These are phyloP conservation scores for Hypericum androsaemum DNA, from an alignment of 345 rosid species.

Conservation along the genomic window DNA sequence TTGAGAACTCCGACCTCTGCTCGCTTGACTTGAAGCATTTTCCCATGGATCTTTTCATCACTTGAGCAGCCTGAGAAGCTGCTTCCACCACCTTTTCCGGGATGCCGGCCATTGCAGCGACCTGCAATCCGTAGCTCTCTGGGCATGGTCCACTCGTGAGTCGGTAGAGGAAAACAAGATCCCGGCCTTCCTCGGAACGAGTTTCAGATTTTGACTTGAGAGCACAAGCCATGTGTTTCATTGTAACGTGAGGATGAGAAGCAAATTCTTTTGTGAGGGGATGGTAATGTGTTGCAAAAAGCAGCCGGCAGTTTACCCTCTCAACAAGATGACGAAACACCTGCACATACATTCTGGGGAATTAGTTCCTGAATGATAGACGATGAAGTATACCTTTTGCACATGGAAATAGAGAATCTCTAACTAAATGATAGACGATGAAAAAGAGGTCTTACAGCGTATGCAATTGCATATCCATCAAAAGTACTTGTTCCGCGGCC, in stretches of 20 bases:
- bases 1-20: slow-evolving; percentile 71
- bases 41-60: slow-evolving; percentile 58
- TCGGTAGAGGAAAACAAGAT: slow-evolving; percentile 67
- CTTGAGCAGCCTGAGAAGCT: slow-evolving; percentile 48
- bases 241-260: slow-evolving; percentile 68
- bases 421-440: background rate
- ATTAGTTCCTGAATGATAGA: too few species aligned
- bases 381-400: too few species aligned
- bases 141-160: slow-evolving; percentile 82
- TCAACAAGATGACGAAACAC: slow-evolving; percentile 91
- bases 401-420: background rate
- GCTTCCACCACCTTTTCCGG: slow-evolving; percentile 60
- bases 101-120: slow-evolving; percentile 86
- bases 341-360: slow-evolving; percentile 23
- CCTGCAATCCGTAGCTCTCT: slow-evolving; percentile 83
- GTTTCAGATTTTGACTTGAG: slow-evolving; percentile 30
- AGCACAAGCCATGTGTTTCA: slow-evolving; percentile 88
- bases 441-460: slow-evolving; percentile 46
- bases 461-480: slow-evolving; percentile 94
- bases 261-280: slow-evolving; percentile 88
- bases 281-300: slow-evolving; percentile 92
- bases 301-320: slow-evolving; percentile 71
- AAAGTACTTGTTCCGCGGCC: slow-evolving; percentile 98
- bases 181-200: slow-evolving; percentile 26
- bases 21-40: slow-evolving; percentile 71